Conservation (phyloP, 2,329 filamentous ascomycete genomes). For the Nigrospora sphaerica region DNA sequence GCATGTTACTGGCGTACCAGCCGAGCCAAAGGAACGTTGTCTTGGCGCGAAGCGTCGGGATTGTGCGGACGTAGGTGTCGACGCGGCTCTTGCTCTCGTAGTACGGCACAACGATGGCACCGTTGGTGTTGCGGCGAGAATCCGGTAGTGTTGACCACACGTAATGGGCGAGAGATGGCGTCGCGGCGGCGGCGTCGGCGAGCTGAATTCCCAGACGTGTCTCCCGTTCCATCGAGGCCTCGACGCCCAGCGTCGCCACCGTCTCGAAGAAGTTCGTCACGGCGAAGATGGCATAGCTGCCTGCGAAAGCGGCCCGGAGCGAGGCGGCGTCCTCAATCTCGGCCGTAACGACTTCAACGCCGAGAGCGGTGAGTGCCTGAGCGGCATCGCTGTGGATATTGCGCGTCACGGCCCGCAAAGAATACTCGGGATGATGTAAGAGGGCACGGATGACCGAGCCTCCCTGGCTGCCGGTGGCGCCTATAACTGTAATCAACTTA, state of each 20-base stretch:
- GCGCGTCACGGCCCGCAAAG: conserved; percentile 11
- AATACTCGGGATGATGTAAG: conserved; percentile 6
- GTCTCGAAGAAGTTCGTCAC: conserved; percentile 8
- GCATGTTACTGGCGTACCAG: conserved; percentile 5
- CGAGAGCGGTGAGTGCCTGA: conserved; percentile 5
- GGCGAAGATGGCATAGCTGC: conserved; percentile 13
- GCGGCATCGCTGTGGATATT: conserved; percentile 5
- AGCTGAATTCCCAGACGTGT: conserved; percentile 1
- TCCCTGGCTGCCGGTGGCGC: conserved; percentile 13
- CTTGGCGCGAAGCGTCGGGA: background rate
- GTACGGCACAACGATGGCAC: conserved; percentile 1
- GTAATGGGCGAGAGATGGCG: conserved; percentile 1
- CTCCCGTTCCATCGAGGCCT: conserved; percentile 1
- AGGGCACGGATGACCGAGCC: conserved; percentile 11
- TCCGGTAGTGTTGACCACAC: conserved; percentile 4
- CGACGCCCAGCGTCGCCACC: background rate
- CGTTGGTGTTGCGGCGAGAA: conserved; percentile 1
- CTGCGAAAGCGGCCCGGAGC: conserved; percentile 9
- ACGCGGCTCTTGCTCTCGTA: conserved; percentile 4
- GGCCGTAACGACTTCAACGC: conserved; percentile 9
- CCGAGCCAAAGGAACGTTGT: conserved; percentile 4
- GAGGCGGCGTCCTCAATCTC: conserved; percentile 7
- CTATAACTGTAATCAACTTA: conserved; percentile 12
- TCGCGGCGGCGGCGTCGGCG: background rate
- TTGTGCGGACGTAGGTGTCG: background rate